A percentile compares a stretch with the other conserved stretches of the same genome.
phyloP scores from a whole-genome alignment of 75 land plant species.

The Sequoia sempervirens region DNA sequence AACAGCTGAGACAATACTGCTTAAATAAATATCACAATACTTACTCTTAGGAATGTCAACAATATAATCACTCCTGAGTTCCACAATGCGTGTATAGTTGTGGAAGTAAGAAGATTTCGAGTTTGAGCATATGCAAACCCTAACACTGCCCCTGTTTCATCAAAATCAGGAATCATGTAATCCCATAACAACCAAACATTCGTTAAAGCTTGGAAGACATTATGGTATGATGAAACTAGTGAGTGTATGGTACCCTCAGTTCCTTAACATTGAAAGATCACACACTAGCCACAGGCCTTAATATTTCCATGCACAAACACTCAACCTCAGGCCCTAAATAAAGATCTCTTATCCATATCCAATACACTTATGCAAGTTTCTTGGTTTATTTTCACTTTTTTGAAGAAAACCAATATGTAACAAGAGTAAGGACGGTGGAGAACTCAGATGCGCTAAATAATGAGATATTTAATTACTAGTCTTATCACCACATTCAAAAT shows the following conservation, averaged over 20 bases:
- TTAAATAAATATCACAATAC: not conserved
- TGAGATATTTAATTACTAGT: not conserved
- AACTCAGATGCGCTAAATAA: not conserved
- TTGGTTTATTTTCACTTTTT: not conserved
- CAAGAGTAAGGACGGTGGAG: not conserved
- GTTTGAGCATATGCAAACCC: constrained; percentile 94
- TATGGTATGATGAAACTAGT: not conserved
- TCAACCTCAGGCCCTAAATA: constrained; percentile 1
- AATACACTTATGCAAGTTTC: not conserved
- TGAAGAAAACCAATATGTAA: not conserved
- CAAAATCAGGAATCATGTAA: not conserved
- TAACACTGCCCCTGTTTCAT: constrained; percentile 63
- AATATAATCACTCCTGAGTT: constrained; percentile 93
- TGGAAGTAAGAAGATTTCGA: constrained; percentile 82
- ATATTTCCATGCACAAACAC: constrained; percentile 7
- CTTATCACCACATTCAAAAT: not conserved
- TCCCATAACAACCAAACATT: not conserved
- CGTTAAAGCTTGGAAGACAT: not conserved
- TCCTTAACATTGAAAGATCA: not conserved
- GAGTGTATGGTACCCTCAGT: not conserved
- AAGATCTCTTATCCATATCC: not conserved
- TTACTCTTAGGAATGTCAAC: constrained; percentile 87
- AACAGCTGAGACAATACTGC: not conserved
- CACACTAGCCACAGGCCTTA: not conserved
- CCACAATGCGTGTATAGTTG: constrained; percentile 86